phyloP scores from a whole-genome alignment of 2,329 filamentous ascomycete species.

The Aspergillus carbonarius region DNA sequence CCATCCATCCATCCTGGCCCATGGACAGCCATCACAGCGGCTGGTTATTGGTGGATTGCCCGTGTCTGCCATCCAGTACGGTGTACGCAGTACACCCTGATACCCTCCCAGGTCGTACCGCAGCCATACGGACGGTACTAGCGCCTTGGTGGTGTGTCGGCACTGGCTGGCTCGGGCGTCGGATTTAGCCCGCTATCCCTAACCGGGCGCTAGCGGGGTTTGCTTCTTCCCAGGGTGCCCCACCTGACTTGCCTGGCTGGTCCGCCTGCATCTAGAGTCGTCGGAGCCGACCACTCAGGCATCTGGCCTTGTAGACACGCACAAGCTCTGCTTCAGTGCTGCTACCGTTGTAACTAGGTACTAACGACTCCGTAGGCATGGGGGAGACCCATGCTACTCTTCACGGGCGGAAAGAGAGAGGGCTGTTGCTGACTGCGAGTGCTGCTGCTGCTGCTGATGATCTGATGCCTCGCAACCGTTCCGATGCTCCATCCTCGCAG shows the following conservation, averaged over 20 bases:
- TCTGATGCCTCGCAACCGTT: background rate
- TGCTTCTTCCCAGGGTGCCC: background rate
- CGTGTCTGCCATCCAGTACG: background rate
- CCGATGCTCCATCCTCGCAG: background rate
- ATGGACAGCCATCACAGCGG: background rate
- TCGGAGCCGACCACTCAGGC: background rate
- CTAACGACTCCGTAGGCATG: no score
- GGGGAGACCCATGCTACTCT: no score
- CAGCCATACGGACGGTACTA: background rate
- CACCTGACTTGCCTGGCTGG: slow-evolving; percentile 11
- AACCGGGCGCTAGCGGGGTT: background rate
- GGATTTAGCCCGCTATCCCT: background rate
- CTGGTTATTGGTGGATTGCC: slow-evolving; percentile 1
- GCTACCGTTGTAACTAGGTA: no score
- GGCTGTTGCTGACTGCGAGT: background rate
- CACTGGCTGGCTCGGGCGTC: slow-evolving; percentile 1
- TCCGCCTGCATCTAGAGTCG: slow-evolving; percentile 9
- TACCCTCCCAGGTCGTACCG: background rate
- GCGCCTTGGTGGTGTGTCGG: background rate
- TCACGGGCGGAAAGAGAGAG: no score
- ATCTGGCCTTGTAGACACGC: background rate
- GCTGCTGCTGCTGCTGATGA: background rate
- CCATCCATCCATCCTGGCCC: background rate
- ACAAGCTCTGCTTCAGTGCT: background rate
- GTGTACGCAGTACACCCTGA: background rate